Percentiles rank a stretch among this genome's conserved stretches.
These are phyloP conservation scores for Pythium dissimile DNA, from an alignment of 352 stramenopile genomes.

Conservation along the genomic window DNA sequence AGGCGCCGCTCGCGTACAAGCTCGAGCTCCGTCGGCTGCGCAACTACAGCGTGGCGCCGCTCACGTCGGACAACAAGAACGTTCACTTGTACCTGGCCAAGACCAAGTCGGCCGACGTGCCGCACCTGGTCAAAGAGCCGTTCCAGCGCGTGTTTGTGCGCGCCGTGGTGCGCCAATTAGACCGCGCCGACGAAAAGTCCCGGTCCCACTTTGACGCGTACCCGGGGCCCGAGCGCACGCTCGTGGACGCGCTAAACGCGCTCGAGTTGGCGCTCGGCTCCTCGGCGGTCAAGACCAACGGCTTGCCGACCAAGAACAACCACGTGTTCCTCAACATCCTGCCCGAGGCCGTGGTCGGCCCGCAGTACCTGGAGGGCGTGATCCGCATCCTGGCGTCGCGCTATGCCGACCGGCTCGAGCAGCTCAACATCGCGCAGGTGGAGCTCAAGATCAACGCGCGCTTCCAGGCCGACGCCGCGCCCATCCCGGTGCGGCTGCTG, in stretches of 20 bases:
- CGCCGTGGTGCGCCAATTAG: conserved; percentile 91
- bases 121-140: conserved; percentile 82
- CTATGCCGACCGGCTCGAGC: conserved; percentile 87
- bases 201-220: conserved; percentile 89
- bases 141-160: conserved; percentile 96
- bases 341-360: conserved; percentile 91
- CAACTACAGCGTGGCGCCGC: conserved; percentile 96
- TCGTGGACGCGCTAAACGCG: conserved; percentile 98
- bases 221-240: conserved; percentile 93
- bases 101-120: conserved; percentile 83
- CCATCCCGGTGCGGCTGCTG: conserved; percentile 95
- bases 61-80: conserved; percentile 94
- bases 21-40: conserved; percentile 96
- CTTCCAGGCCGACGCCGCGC: conserved; percentile 90
- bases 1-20: conserved; percentile 97
- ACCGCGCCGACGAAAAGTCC: conserved; percentile 67
- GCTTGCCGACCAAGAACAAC: conserved; percentile 92
- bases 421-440: conserved; percentile 94
- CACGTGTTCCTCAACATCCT: conserved; percentile 99
- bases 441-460: conserved; percentile 96
- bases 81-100: conserved; percentile 98
- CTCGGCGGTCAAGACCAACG: conserved; percentile 79
- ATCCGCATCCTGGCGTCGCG: conserved; percentile 89
- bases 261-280: conserved; percentile 96
- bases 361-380: conserved; percentile 95